phyloP scores from a whole-genome alignment of 257 asterid genomes.

The Rubia yunnanensis region DNA sequence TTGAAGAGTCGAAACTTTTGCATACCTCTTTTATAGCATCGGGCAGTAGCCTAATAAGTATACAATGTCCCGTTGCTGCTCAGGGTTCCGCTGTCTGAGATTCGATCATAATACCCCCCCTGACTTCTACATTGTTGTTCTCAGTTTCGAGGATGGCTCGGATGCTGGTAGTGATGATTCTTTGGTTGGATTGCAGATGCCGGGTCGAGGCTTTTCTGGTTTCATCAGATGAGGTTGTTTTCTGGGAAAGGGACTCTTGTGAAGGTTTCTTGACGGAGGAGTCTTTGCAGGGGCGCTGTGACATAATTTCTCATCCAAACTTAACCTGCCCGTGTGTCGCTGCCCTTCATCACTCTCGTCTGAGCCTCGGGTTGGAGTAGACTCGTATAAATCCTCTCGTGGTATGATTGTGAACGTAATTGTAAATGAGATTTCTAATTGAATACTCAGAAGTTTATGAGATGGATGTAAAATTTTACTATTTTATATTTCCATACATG shows the following conservation, averaged over 20 bases:
- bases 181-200: slow-evolving; percentile 18
- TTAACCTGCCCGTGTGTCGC: slow-evolving; percentile 15
- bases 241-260: slow-evolving; percentile 77
- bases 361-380: slow-evolving; percentile 13
- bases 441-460: no score
- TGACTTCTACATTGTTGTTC: background rate
- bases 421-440: no score
- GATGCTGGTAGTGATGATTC: slow-evolving; percentile 19
- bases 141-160: slow-evolving; percentile 10
- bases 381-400: no score
- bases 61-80: slow-evolving; percentile 12
- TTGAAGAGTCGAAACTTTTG: slow-evolving; percentile 14
- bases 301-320: slow-evolving; percentile 39
- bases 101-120: slow-evolving; percentile 12
- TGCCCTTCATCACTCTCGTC: slow-evolving; percentile 17
- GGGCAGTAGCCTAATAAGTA: slow-evolving; percentile 18
- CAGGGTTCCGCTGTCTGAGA: slow-evolving; percentile 14
- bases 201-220: slow-evolving; percentile 26
- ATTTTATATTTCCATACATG: no score
- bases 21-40: slow-evolving; percentile 14
- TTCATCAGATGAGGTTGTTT: slow-evolving; percentile 35
- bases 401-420: no score
- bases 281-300: slow-evolving; percentile 32
- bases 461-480: no score
- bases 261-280: slow-evolving; percentile 51